A percentile compares a stretch with the other conserved stretches of the same genome.
Conservation (phyloP, 257 asterid species). For the Nicotiana sylvestris region DNA sequence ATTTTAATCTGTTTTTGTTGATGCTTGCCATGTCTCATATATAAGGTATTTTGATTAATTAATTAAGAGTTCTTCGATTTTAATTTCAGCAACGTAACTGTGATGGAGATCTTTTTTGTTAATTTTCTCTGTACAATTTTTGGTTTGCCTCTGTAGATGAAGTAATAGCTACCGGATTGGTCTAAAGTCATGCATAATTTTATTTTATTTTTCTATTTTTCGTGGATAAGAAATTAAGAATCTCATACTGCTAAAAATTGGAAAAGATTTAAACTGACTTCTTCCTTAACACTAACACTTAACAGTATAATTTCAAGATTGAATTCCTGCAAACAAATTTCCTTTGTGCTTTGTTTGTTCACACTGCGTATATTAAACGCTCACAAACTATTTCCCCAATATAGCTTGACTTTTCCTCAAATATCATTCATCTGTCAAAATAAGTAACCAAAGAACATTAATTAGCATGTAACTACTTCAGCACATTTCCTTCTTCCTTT, state of each 20-base stretch:
- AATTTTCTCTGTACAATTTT: not conserved
- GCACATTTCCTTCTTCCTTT: not conserved
- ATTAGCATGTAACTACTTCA: not conserved
- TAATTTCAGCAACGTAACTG: not conserved
- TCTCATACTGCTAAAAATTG: not conserved
- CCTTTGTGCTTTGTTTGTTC: not conserved
- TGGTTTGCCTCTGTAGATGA: not conserved
- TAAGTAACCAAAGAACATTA: not conserved
- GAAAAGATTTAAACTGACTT: not conserved
- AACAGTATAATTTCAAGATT: not conserved
- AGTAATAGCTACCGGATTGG: constrained; percentile 3
- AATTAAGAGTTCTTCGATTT: not conserved
- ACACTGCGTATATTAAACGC: not conserved
- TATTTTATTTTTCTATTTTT: not conserved
- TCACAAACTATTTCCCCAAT: not conserved
- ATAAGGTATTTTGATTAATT: not conserved
- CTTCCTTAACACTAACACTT: not conserved
- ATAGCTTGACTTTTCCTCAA: not conserved
- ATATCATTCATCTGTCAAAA: not conserved
- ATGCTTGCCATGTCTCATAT: too few relatives aligned
- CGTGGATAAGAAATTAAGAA: not conserved
- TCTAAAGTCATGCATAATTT: not conserved
- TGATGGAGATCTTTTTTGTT: not conserved
- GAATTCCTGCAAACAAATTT: not conserved
- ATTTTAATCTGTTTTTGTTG: too few relatives aligned